Conservation (phyloP, 2,329 filamentous ascomycete species). For the Thermothelomyces thermophilus region DNA sequence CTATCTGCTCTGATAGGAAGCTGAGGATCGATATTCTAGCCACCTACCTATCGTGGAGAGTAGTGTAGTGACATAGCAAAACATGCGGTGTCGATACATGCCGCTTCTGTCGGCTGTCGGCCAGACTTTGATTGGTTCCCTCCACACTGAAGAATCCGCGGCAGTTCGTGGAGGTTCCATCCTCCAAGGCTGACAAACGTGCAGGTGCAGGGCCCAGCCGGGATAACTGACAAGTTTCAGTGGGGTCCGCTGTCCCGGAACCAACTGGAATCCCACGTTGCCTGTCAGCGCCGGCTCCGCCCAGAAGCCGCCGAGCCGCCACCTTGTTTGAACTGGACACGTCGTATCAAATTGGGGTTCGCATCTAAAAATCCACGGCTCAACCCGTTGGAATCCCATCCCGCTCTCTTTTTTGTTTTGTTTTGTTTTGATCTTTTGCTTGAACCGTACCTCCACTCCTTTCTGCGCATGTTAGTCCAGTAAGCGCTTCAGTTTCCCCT, state of each 20-base stretch:
- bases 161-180: background rate
- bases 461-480: slow-evolving; percentile 14
- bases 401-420: slow-evolving; percentile 12
- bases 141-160: slow-evolving; percentile 2
- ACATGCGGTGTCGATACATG: no score
- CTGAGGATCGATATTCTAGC: no score
- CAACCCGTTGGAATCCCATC: slow-evolving; percentile 11
- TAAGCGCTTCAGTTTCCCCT: slow-evolving; percentile 14
- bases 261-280: slow-evolving; percentile 10
- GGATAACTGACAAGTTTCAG: background rate
- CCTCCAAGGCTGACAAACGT: background rate
- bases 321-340: slow-evolving; percentile 25
- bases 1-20: no score
- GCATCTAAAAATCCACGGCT: slow-evolving; percentile 11
- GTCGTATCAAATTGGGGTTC: slow-evolving; percentile 22
- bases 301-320: slow-evolving; percentile 18
- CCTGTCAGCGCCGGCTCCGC: slow-evolving; percentile 18
- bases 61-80: background rate
- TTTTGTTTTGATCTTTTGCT: background rate
- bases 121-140: slow-evolving; percentile 18
- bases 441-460: slow-evolving; percentile 3
- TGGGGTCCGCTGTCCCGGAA: slow-evolving; percentile 3
- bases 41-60: no score
- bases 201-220: slow-evolving; percentile 17
- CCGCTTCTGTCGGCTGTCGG: no score